Evolutionary conservation across 2,329 filamentous ascomycete species (phyloP).

Genomic region (Xylaria digitata): DNA sequence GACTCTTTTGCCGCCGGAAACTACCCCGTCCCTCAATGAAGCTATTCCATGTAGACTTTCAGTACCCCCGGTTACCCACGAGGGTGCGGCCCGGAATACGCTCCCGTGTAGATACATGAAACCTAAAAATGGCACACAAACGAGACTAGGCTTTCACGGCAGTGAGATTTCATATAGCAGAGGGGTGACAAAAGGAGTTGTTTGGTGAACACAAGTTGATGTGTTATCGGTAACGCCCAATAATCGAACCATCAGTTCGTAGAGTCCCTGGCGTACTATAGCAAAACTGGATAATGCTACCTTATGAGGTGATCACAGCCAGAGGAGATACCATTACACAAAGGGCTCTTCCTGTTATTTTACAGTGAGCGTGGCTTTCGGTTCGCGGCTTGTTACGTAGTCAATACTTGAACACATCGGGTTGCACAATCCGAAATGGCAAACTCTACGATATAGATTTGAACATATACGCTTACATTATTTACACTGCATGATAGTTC

Average conservation of each 20-base stretch:
- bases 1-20: too few species aligned
- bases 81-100: not conserved
- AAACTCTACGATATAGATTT: not conserved
- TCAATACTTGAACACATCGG: not conserved
- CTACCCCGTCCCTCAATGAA: too few species aligned
- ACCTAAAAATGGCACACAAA: not conserved
- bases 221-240: not conserved
- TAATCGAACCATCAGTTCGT: not conserved
- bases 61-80: too few species aligned
- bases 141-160: not conserved
- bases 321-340: too few species aligned
- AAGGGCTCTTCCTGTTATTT: not conserved
- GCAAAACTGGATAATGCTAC: not conserved
- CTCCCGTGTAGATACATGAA: not conserved
- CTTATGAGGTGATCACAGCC: too few species aligned
- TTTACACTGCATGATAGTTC: not conserved
- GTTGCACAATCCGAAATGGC: not conserved
- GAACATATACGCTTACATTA: not conserved
- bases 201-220: not conserved
- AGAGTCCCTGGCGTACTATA: not conserved
- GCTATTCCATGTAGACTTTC: too few species aligned
- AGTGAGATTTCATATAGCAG: not conserved
- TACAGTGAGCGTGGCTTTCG: not conserved
- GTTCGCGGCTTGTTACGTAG: not conserved
- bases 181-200: not conserved